These are phyloP conservation scores for Vitis hybrid DNA, from an alignment of 177 flowering plant genomes.

Conservation along the genomic window DNA sequence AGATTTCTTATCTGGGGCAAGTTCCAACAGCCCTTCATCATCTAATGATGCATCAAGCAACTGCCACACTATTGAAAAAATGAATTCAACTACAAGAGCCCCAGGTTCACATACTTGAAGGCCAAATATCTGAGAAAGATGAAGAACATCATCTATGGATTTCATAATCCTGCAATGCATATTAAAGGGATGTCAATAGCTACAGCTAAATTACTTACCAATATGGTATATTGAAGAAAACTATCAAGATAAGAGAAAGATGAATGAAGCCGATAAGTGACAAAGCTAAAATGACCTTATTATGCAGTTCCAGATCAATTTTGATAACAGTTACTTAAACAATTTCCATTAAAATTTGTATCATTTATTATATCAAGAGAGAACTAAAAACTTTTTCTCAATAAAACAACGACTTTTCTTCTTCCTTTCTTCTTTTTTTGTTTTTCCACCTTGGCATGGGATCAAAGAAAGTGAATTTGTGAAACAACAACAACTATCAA, in stretches of 20 bases:
- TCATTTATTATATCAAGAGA: too few relatives aligned
- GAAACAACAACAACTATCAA: too few relatives aligned
- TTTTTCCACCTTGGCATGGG: too few relatives aligned
- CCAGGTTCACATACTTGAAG: conserved; percentile 60
- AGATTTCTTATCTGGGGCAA: conserved; percentile 57
- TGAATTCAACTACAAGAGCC: conserved; percentile 55
- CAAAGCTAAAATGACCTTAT: not conserved
- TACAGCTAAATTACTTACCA: not conserved
- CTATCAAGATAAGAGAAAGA: not conserved
- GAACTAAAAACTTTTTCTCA: too few relatives aligned
- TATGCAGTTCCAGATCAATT: too few relatives aligned
- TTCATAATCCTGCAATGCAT: conserved; percentile 64
- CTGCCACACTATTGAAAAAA: conserved; percentile 77
- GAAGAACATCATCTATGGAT: conserved; percentile 64
- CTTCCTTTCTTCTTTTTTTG: too few relatives aligned
- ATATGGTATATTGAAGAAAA: not conserved
- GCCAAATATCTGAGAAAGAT: conserved; percentile 70
- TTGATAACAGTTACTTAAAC: not conserved
- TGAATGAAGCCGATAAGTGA: not conserved
- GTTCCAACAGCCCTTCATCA: conserved; percentile 80
- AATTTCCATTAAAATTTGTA: too few relatives aligned
- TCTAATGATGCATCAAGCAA: conserved; percentile 87
- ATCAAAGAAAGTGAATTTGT: too few relatives aligned
- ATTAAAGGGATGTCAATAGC: not conserved
- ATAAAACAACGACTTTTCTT: too few relatives aligned